These are phyloP conservation scores for Colletotrichum sidae DNA, from an alignment of 2,329 filamentous ascomycete species.

Conservation along the genomic window DNA sequence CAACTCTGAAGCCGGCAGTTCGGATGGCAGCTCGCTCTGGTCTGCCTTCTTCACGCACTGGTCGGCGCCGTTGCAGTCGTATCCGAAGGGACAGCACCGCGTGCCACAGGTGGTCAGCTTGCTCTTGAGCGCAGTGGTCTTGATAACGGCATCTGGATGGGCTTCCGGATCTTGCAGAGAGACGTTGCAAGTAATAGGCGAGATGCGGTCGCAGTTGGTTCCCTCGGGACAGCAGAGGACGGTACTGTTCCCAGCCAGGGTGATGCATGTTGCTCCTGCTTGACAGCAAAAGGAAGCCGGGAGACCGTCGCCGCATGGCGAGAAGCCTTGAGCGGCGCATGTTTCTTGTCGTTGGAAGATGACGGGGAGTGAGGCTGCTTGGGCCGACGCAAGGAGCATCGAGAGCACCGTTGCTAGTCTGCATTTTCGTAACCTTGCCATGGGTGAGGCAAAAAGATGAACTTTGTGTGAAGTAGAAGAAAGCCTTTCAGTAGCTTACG, in stretches of 20 bases:
- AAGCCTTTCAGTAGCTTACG: slow-evolving; percentile 11
- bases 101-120: slow-evolving; percentile 68
- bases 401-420: slow-evolving; percentile 53
- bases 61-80: slow-evolving; percentile 64
- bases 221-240: slow-evolving; percentile 75
- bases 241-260: slow-evolving; percentile 73
- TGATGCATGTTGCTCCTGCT: slow-evolving; percentile 63
- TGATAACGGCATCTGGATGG: slow-evolving; percentile 70
- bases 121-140: slow-evolving; percentile 72
- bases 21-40: slow-evolving; percentile 54
- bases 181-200: slow-evolving; percentile 74
- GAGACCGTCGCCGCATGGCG: slow-evolving; percentile 65
- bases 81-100: slow-evolving; percentile 79
- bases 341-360: slow-evolving; percentile 59
- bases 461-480: slow-evolving; percentile 1
- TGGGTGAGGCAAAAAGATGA: slow-evolving; percentile 12
- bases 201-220: slow-evolving; percentile 70
- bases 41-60: slow-evolving; percentile 65
- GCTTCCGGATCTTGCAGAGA: slow-evolving; percentile 68
- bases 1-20: slow-evolving; percentile 27
- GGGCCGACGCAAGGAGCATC: slow-evolving; percentile 48
- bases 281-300: slow-evolving; percentile 77
- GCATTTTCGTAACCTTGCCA: slow-evolving; percentile 46
- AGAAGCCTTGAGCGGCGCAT: slow-evolving; percentile 63
- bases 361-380: slow-evolving; percentile 52